These are phyloP conservation scores for Besnoitia besnoiti DNA, from an alignment of 169 alveolate species.

Conservation along the genomic window DNA sequence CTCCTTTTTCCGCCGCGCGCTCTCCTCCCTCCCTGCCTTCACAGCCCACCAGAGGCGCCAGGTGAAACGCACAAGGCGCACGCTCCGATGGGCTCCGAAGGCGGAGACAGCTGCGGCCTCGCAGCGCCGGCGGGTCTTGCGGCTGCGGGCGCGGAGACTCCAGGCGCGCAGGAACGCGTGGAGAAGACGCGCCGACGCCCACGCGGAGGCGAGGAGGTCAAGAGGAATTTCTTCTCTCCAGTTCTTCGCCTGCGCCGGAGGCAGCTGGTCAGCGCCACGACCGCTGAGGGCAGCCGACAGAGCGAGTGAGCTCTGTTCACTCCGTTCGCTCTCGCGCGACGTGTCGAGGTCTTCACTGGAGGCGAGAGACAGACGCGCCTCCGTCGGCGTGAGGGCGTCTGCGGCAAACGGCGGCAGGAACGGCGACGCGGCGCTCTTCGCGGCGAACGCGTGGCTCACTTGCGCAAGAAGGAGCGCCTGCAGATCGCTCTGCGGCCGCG, in stretches of 20 bases:
- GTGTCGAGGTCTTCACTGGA: background rate
- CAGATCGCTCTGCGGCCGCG: background rate
- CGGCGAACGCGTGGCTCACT: background rate
- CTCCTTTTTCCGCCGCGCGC: background rate
- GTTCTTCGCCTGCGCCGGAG: background rate
- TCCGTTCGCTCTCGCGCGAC: background rate
- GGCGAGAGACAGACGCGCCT: background rate
- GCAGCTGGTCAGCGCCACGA: background rate
- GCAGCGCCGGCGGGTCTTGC: background rate
- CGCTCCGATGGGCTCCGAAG: background rate
- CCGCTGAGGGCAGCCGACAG: background rate
- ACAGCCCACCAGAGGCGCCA: background rate
- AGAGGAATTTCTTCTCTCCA: constrained; percentile 12
- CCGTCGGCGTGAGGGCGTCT: too few relatives aligned
- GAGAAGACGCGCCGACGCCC: background rate
- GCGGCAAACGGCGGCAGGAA: background rate
- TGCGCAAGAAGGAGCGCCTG: background rate
- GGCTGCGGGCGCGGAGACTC: background rate
- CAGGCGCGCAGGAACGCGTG: background rate
- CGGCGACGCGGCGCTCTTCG: background rate
- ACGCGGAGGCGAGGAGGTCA: constrained; percentile 33
- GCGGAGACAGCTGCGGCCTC: background rate
- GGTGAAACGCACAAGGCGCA: background rate
- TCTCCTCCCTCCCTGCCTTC: background rate
- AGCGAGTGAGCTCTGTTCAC: background rate